Base-by-base conservation (phyloP, 345 rosid genomes). In the Gossypium arboreum region DNA sequence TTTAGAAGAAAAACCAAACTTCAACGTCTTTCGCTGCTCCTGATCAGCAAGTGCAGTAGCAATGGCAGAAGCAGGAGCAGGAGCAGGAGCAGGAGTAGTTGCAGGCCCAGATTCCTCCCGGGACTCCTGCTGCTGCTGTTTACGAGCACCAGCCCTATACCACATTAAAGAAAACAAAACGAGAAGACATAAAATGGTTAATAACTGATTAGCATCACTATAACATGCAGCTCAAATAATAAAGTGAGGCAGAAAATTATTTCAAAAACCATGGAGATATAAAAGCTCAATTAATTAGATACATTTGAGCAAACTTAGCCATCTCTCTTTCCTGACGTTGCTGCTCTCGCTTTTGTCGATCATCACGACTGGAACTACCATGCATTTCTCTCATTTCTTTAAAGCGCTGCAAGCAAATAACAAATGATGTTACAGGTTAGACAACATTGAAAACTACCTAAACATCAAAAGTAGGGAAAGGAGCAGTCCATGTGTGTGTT, bases 321-420 rank as follows among this genome's bases (percentile, higher is more conserved):
- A 95, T 81, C 87, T 95, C 98, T 80, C 82, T 93, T 81, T 95
- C 97, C 74, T 83, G 93, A 24, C 97, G 97, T 78, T 91, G 99
- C 78, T 78, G 85, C 77, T 95, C 98, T 68, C 97, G 85, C 78
- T 91, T 95, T 79, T 88, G 90, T 60, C 98, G 78, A 56, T 90
- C 99, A 85, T 95, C 99, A n/a, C 98, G 97, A 77, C 90, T 84
- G 77, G 93, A 88, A 62, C 87, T 45, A 71, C 94, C 89, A 17
- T 93, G 99, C 93, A 91, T 87, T 77, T 93, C 99, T 83, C 82
- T 89, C 98, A 95, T 95, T 79, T 91, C 98, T 82, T 95, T 95
- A 79, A 95, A 95, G 20, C 98, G 86, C 99, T 95, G 85, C 83
- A 84, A 77, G 56, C 67, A 72, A 20, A 44, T 59, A 51, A 58